Conservation (phyloP, 257 asterid genomes). For the Knoxia roxburghii region DNA sequence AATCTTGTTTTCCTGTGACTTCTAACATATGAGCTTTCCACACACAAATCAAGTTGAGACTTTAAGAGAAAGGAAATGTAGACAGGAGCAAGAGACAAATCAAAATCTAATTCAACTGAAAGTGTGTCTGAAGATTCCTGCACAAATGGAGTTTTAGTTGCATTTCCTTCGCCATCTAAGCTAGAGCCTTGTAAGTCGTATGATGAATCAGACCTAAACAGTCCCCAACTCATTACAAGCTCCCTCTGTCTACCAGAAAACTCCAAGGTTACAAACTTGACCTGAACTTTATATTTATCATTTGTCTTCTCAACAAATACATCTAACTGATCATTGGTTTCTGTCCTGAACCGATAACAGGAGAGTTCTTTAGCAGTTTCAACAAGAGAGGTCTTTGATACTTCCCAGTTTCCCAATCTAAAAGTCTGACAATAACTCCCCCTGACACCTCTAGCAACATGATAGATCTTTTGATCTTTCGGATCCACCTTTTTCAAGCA, state of each 20-base stretch:
- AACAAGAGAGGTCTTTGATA: constrained; percentile 33
- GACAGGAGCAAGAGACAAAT: constrained; percentile 57
- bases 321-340: constrained; percentile 58
- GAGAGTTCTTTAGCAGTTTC: constrained; percentile 36
- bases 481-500: constrained; percentile 23
- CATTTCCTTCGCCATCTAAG: constrained; percentile 23
- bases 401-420: constrained; percentile 38
- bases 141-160: constrained; percentile 48
- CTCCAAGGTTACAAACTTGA: constrained; percentile 43
- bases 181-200: constrained; percentile 32
- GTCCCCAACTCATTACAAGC: constrained; percentile 62
- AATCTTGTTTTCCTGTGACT: constrained; percentile 68
- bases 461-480: constrained; percentile 19
- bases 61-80: constrained; percentile 59
- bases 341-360: constrained; percentile 61
- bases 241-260: constrained; percentile 28
- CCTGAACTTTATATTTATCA: constrained; percentile 37
- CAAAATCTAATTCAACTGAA: constrained; percentile 57
- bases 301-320: constrained; percentile 44
- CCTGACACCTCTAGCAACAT: constrained; percentile 11
- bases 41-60: constrained; percentile 29
- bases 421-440: constrained; percentile 25
- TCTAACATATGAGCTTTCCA: constrained; percentile 37
- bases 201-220: constrained; percentile 52
- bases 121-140: constrained; percentile 36